Percentiles rank a stretch among this genome's conserved stretches.
Evolutionary conservation across 768 basidiomycete species (phyloP).

Genomic region (Pleurotus djamor): DNA sequence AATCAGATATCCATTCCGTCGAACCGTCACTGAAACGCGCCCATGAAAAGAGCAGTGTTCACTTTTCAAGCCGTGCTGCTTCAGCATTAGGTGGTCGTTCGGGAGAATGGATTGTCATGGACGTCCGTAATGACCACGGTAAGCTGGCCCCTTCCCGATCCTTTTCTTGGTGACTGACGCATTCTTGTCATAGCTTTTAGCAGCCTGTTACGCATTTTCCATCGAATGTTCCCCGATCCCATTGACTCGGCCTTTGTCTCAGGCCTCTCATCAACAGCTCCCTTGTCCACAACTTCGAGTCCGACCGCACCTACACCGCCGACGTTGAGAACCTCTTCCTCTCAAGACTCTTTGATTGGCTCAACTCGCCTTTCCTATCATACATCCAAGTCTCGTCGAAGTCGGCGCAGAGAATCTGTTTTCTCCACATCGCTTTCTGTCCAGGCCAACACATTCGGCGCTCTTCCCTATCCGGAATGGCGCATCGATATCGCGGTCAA

Average conservation of each 20-base stretch:
- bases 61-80: not conserved
- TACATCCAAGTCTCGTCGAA: not conserved
- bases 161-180: slow-evolving; percentile 9
- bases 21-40: not conserved
- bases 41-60: not conserved
- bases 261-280: slow-evolving; percentile 12
- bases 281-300: slow-evolving; percentile 20
- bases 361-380: not conserved
- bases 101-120: slow-evolving; percentile 32
- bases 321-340: slow-evolving; percentile 1
- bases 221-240: slow-evolving; percentile 24
- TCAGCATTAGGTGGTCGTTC: not conserved
- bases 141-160: slow-evolving; percentile 3
- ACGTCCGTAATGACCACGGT: slow-evolving; percentile 31
- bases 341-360: not conserved
- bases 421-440: not conserved
- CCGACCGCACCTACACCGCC: slow-evolving; percentile 8
- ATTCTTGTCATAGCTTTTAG: slow-evolving; percentile 23
- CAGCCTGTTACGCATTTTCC: slow-evolving; percentile 33
- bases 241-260: slow-evolving; percentile 41
- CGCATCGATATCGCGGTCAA: slow-evolving; percentile 44
- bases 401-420: slow-evolving; percentile 2
- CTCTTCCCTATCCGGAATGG: slow-evolving; percentile 70
- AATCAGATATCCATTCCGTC: not conserved
- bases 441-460: slow-evolving; percentile 25